These are phyloP conservation scores for Pontederia crassipes DNA, from an alignment of 176 grass and related monocot species.

Conservation along the genomic window DNA sequence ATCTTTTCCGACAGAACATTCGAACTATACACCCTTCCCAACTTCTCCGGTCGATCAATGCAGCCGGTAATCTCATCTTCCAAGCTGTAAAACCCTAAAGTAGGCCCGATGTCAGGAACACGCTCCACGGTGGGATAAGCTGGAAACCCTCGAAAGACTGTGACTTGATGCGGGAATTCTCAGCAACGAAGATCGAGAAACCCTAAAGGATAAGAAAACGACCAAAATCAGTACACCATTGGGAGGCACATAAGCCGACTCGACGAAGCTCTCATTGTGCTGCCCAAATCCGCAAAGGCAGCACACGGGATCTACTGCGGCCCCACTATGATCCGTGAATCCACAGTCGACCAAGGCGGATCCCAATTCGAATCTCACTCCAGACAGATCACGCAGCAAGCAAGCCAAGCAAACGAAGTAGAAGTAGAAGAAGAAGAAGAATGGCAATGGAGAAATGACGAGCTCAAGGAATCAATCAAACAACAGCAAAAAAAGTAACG, in stretches of 20 bases:
- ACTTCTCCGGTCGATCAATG: conserved; percentile 10
- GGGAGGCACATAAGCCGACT: not conserved
- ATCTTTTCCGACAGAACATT: conserved; percentile 32
- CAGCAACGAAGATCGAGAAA: not conserved
- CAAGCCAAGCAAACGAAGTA: too few species aligned
- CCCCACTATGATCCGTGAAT: not conserved
- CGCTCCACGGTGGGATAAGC: conserved; percentile 8
- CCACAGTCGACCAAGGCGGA: not conserved
- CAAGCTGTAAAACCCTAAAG: conserved; percentile 22
- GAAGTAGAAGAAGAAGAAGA: too few species aligned
- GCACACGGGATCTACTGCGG: not conserved
- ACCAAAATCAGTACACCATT: not conserved
- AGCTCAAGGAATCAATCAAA: conserved; percentile 5
- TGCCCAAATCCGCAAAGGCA: not conserved
- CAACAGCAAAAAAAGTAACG: too few species aligned
- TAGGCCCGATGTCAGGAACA: conserved; percentile 8
- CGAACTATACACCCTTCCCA: not conserved
- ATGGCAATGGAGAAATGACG: not conserved
- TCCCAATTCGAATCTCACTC: not conserved
- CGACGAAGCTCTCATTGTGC: not conserved
- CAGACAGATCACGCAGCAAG: too few species aligned
- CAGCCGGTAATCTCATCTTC: conserved; percentile 63
- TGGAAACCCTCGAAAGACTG: conserved; percentile 28
- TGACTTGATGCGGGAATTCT: not conserved
- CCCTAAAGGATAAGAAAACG: not conserved